These are phyloP conservation scores for Zostera marina DNA, from an alignment of 116 monocot genomes.

Conservation along the genomic window DNA sequence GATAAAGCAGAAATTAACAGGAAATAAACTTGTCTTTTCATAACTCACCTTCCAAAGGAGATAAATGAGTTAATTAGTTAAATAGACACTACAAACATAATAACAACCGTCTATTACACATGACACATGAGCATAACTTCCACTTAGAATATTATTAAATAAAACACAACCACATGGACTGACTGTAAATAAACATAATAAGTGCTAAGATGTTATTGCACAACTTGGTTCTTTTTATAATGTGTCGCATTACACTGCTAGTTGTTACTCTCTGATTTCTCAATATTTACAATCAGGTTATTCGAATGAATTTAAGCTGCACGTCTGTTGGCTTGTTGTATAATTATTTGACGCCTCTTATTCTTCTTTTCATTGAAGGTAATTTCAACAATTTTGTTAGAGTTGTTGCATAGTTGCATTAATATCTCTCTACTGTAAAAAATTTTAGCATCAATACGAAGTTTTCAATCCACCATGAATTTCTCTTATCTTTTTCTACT, in stretches of 20 bases:
- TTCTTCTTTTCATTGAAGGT: conserved; percentile 94
- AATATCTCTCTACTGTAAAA: not conserved
- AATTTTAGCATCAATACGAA: not conserved
- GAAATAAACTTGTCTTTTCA: no score
- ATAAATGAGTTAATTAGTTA: no score
- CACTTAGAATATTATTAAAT: no score
- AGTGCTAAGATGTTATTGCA: no score
- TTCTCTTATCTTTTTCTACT: conserved; percentile 2
- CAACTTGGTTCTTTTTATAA: no score
- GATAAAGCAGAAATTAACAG: no score
- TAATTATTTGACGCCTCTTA: conserved; percentile 66
- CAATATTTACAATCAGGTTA: conserved; percentile 27
- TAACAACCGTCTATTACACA: no score
- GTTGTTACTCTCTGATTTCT: not conserved
- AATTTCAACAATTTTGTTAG: conserved; percentile 2
- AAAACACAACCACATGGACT: no score
- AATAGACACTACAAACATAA: no score
- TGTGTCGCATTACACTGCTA: not conserved
- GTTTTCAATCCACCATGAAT: not conserved
- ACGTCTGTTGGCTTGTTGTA: conserved; percentile 54
- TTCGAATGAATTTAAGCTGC: conserved; percentile 43
- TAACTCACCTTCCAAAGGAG: no score
- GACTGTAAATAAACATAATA: no score
- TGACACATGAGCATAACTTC: no score
- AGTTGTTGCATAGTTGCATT: not conserved